These are phyloP conservation scores for Rhizopus stolonifer DNA, from an alignment of 371 early-diverging fungal genomes.

Conservation along the genomic window DNA sequence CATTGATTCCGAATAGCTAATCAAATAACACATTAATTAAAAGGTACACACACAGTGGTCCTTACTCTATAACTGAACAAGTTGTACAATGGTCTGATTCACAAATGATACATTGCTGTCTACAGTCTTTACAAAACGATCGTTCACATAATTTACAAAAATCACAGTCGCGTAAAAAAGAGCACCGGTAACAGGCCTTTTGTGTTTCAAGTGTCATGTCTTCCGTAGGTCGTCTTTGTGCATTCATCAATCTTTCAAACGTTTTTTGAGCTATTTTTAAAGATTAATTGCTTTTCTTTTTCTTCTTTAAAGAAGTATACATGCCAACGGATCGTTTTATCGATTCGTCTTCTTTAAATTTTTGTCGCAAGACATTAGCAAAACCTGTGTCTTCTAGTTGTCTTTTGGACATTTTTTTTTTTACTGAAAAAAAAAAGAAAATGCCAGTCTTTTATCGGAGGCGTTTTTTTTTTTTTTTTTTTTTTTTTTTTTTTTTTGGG, in stretches of 20 bases:
- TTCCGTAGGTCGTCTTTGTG: conserved; percentile 8
- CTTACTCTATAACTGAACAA: conserved; percentile 23
- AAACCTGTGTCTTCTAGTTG: conserved; percentile 21
- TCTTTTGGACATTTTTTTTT: conserved; percentile 23
- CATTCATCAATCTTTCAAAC: conserved; percentile 19
- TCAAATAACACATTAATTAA: too few relatives aligned
- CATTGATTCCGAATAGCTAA: too few relatives aligned
- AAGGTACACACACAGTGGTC: too few relatives aligned
- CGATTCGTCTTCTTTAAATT: conserved; percentile 15
- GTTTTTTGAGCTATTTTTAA: conserved; percentile 14
- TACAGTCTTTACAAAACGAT: conserved; percentile 10
- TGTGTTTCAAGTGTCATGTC: background rate
- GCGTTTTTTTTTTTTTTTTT: too few relatives aligned
- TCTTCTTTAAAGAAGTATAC: background rate
- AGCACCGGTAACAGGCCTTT: conserved; percentile 1
- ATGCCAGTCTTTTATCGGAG: too few relatives aligned
- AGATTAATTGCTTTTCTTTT: background rate
- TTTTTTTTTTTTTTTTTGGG: too few relatives aligned
- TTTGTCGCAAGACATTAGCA: conserved; percentile 22
- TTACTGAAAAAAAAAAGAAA: too few relatives aligned
- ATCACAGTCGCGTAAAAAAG: background rate
- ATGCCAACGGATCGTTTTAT: conserved; percentile 18
- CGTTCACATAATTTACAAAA: conserved; percentile 17
- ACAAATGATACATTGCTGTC: conserved; percentile 17
- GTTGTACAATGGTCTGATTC: conserved; percentile 12